A percentile compares a stretch with the other conserved stretches of the same genome.
Evolutionary conservation across 306 rosid genomes (phyloP).

Genomic region (Styphnolobium japonicum): DNA sequence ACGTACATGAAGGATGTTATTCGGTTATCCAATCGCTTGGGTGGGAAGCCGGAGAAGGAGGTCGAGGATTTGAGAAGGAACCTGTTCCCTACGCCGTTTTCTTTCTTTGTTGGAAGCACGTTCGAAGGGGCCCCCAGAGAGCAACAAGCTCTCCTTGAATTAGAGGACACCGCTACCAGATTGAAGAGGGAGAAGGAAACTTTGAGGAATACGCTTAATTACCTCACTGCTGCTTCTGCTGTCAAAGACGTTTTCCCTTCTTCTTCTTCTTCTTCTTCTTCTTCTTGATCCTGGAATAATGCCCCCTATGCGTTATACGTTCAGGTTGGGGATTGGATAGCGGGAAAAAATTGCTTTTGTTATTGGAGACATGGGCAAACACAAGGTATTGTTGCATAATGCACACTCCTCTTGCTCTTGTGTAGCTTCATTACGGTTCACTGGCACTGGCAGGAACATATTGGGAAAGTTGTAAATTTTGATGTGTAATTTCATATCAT

Average conservation of each 20-base stretch:
- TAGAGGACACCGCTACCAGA: conserved; percentile 87
- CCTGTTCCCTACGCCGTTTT: conserved; percentile 89
- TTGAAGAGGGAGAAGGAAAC: conserved; percentile 93
- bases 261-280: conserved; percentile 34
- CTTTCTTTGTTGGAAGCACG: conserved; percentile 94
- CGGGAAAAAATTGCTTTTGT: neutral
- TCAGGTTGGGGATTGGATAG: no score
- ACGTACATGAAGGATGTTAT: conserved; percentile 89
- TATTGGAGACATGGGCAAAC: neutral
- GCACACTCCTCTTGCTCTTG: conserved; percentile 19
- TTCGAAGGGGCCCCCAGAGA: conserved; percentile 98
- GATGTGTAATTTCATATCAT: conserved; percentile 29
- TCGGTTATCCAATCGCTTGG: conserved; percentile 78
- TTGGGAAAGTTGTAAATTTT: conserved; percentile 44
- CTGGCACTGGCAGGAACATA: neutral
- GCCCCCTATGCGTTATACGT: neutral
- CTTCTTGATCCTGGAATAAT: neutral
- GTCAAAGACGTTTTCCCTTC: conserved; percentile 94
- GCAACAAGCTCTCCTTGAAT: conserved; percentile 92
- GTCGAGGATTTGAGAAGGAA: conserved; percentile 87
- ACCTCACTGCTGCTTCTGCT: conserved; percentile 95
- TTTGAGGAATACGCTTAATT: conserved; percentile 80
- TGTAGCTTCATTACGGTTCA: neutral
- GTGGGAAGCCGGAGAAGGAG: conserved; percentile 94
- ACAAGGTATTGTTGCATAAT: conserved; percentile 20